Evolutionary conservation across 2,329 filamentous ascomycete genomes (phyloP).

Genomic region (Fusarium nelsonii): DNA sequence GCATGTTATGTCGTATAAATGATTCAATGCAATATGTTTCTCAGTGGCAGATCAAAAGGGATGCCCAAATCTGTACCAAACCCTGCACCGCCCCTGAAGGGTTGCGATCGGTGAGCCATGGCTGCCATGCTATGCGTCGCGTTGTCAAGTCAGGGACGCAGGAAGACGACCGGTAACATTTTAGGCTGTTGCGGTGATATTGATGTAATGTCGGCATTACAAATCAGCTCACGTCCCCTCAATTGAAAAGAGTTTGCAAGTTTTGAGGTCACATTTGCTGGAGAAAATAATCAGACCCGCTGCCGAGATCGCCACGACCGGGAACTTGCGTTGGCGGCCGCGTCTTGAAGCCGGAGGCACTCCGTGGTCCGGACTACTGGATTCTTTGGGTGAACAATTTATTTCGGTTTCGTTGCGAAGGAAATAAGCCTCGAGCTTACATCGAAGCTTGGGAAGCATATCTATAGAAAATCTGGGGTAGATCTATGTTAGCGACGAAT

Average conservation of each 20-base stretch:
- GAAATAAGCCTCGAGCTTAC: constrained; percentile 22
- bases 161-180: not conserved
- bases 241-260: constrained; percentile 15
- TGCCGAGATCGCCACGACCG: constrained; percentile 32
- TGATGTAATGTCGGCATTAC: constrained; percentile 35
- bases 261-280: constrained; percentile 7
- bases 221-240: constrained; percentile 23
- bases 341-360: not conserved
- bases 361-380: constrained; percentile 11
- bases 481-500: constrained; percentile 29
- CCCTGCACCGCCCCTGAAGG: not conserved
- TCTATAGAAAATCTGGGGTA: constrained; percentile 30
- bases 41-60: not conserved
- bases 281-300: constrained; percentile 5
- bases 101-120: not conserved
- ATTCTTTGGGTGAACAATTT: not conserved
- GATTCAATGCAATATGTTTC: not conserved
- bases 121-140: not conserved
- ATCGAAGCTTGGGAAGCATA: constrained; percentile 3
- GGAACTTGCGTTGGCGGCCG: constrained; percentile 26
- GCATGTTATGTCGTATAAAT: not conserved
- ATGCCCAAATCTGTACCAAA: not conserved
- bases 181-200: constrained; percentile 3
- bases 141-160: not conserved
- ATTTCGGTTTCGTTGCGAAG: constrained; percentile 28